Evolutionary conservation across 805 yeast species (phyloP), one percentile per base, ranked within the genome.

Genomic region (Lachancea sp.): DNA sequence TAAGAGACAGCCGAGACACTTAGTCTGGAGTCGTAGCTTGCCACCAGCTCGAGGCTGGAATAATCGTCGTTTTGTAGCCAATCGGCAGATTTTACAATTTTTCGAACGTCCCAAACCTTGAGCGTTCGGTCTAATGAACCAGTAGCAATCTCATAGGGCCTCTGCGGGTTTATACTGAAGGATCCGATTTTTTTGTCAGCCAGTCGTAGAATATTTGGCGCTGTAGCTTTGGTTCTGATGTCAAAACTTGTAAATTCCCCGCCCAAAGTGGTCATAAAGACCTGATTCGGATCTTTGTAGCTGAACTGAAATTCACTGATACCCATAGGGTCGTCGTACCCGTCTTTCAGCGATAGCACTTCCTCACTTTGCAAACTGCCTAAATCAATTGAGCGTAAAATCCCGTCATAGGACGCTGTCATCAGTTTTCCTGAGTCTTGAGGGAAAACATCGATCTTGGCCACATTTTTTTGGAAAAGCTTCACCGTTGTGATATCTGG

Each of bases 181-280:
- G 95, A 88, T 0, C 98, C 98, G 45, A 93, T 90, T 60, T 93
- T 93, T 59, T 91, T 90, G 57, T 86, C 95, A 46, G 90, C 87
- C 13, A 90, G 62, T 51, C 95, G 71, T 36, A 73, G 68, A n/a
- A 81, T 65, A 4, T 64, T 54, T 1, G 54, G 42, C 16, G 53
- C 49, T 27, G 55, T 54, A 2, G 64, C 52, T 47, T 68, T 69
- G 40, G 72, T 71, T 50, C 99, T 70, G 11, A 79, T 44, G 60
- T 91, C 98, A 49, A 82, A 73, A n/a, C 70, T 73, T 17, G 85
- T 79, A 60, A 91, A 83, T 47, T 81, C 81, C 1, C 99, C 99
- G 4, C 75, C 71, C 41, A 91, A 68, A 0, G 98, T 89, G 0
- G 95, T 78, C 58, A 85, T 74, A 56, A 80, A 86, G 6, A 89